Percentiles rank a stretch among this genome's conserved stretches.
Conservation (phyloP, 2,329 filamentous ascomycete species). For the Talaromyces marneffei region DNA sequence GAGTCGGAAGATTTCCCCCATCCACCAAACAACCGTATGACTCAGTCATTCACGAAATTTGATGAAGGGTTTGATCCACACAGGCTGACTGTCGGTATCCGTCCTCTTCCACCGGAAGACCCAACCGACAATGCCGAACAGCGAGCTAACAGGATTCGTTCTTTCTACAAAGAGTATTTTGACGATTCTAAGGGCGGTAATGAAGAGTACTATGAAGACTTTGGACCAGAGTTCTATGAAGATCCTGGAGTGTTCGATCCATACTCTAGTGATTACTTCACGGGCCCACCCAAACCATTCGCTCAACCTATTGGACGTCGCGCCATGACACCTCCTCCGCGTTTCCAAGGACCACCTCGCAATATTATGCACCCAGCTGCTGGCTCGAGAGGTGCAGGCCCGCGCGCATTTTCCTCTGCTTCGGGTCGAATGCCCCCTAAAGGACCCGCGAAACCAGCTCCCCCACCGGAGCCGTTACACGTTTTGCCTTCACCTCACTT, state of each 20-base stretch:
- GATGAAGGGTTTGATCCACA: slow-evolving; percentile 39
- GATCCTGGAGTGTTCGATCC: slow-evolving; percentile 58
- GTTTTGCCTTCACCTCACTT: slow-evolving; percentile 80
- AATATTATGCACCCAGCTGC: slow-evolving; percentile 45
- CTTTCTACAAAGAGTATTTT: slow-evolving; percentile 99
- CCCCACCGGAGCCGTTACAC: slow-evolving; percentile 67
- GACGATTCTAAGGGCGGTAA: slow-evolving; percentile 64
- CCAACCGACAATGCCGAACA: slow-evolving; percentile 87
- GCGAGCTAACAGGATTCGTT: slow-evolving; percentile 91
- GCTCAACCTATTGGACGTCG: slow-evolving; percentile 79
- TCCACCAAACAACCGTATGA: slow-evolving; percentile 21
- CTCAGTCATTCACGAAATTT: slow-evolving; percentile 18
- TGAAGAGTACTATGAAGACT: slow-evolving; percentile 66
- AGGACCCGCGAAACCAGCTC: slow-evolving; percentile 54
- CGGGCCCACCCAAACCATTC: slow-evolving; percentile 52
- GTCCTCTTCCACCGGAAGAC: slow-evolving; percentile 82
- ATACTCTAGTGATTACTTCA: slow-evolving; percentile 28
- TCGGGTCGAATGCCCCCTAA: slow-evolving; percentile 42
- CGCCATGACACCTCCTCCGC: slow-evolving; percentile 86
- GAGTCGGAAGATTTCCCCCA: slow-evolving; percentile 16
- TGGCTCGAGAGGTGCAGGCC: slow-evolving; percentile 40
- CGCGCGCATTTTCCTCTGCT: slow-evolving; percentile 61
- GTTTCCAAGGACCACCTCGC: slow-evolving; percentile 44
- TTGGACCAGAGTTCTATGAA: slow-evolving; percentile 63
- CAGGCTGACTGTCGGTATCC: slow-evolving; percentile 58